Conservation (phyloP, 495 filamentous ascomycete genomes). For the Xanthoparmelia taractica region DNA sequence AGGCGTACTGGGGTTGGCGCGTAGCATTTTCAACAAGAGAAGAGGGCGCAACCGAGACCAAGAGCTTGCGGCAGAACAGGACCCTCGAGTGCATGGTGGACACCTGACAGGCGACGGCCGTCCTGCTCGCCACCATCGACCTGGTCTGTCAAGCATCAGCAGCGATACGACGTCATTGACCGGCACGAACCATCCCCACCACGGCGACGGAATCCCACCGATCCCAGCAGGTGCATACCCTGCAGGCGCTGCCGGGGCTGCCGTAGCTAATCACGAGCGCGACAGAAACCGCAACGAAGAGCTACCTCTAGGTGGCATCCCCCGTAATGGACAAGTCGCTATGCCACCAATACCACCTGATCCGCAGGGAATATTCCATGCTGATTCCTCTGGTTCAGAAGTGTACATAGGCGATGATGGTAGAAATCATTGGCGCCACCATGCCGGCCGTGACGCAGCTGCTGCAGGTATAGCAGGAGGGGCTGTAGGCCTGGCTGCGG, state of each 20-base stretch:
- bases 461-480: slow-evolving; percentile 39
- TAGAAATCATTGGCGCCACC: slow-evolving; percentile 40
- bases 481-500: slow-evolving; percentile 38
- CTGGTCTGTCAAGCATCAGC: slow-evolving; percentile 39
- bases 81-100: slow-evolving; percentile 47
- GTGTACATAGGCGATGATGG: slow-evolving; percentile 46
- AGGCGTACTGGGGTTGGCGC: slow-evolving; percentile 55
- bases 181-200: slow-evolving; percentile 28
- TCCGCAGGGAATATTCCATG: slow-evolving; percentile 49
- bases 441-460: slow-evolving; percentile 32
- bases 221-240: slow-evolving; percentile 35
- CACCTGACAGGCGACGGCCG: slow-evolving; percentile 55
- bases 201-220: slow-evolving; percentile 29
- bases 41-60: slow-evolving; percentile 56
- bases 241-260: slow-evolving; percentile 31
- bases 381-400: slow-evolving; percentile 51
- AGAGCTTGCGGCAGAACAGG: slow-evolving; percentile 55
- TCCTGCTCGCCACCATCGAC: slow-evolving; percentile 46
- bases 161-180: slow-evolving; percentile 44
- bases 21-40: slow-evolving; percentile 57
- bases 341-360: slow-evolving; percentile 42
- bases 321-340: slow-evolving; percentile 15
- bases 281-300: slow-evolving; percentile 14
- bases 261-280: slow-evolving; percentile 10
- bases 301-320: slow-evolving; percentile 21